Evolutionary conservation across 2,329 filamentous ascomycete species (phyloP), one percentile per base, ranked within the genome.

Genomic region (Chlorencoelia australis): DNA sequence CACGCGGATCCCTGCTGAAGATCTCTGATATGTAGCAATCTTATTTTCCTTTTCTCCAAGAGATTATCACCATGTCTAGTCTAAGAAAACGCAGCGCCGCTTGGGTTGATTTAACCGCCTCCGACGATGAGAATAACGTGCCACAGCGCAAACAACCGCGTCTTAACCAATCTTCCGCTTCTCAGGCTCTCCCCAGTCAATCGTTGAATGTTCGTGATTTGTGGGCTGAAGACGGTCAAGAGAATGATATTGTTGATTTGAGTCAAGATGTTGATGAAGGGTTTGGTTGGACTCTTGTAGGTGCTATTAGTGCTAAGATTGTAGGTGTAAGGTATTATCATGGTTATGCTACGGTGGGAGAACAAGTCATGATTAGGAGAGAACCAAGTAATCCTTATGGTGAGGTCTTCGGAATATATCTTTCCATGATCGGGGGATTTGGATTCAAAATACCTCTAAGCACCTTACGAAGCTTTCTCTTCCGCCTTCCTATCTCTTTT

Each of bases 341-440:
- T 37, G 79, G 79, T 2, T 63, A 68, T 45, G 79, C 78, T 10
- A 76, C 68, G 6, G 48, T 64, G 2, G 76, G 77, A 16, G 79
- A 85, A 53, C 64, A 70, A 35, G 75, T 84, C 2, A 57, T 78
- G 30, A 62, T 80, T 36, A 64, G 63, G 22, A 65, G 83, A 51
- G 79, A 89, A 52, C 78, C 81, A 2, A 51, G 58, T 1, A 89
- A 89, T 50, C 64, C 60, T 47, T 83, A 81, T 52, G 83, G n/a
- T n/a, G n/a, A n/a, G n/a, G n/a, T n/a, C n/a, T n/a, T n/a, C n/a
- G n/a, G n/a, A n/a, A n/a, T n/a, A n/a, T n/a, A n/a, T n/a, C n/a
- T n/a, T n/a, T n/a, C n/a, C n/a, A n/a, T n/a, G n/a, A n/a, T n/a
- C n/a, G n/a, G n/a, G n/a, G n/a, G n/a, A n/a, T n/a, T n/a, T n/a